Evolutionary conservation across 345 rosid genomes (phyloP), one percentile per base, ranked within the genome.

Genomic region (Luvunga scandens): DNA sequence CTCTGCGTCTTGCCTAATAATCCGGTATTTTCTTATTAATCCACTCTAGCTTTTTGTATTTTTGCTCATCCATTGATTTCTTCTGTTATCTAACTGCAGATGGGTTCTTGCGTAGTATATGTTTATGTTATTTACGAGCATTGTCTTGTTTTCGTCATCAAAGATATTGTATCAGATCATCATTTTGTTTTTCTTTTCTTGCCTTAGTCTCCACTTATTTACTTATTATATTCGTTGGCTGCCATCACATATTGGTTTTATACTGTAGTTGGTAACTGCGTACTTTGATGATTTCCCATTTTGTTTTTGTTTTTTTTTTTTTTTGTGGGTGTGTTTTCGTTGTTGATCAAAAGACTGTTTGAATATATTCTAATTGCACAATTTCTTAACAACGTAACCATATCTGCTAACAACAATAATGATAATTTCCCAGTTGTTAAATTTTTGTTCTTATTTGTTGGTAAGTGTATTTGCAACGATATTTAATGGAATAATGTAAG

Each of bases 1-100:
- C 78, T 79, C 91, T 65, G 78, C 87, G 76, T 88, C 83, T 63
- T 78, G 77, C 80, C 60, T 4, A 60, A 60, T 61, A 77, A 80
- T 65, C 79, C 65, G 84, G 89, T 86, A 80, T 45, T 19, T 66
- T 24, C 2, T 22, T 56, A 1, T 12, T 14, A 69, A 60, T 45
- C 53, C 19, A 27, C 59, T 6, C 25, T 38, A 4, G 0, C 50
- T 1, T 53, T 18, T 53, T 53, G 22, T 38, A 36, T 30, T 45
- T 18, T 7, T 45, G 12, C 2, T n/a, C 30, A 7, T 66, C 36
- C 8, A 8, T 50, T 27, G 27, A 21, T 66, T 66, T 56, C 38
- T 70, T 48, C 21, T 34, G 45, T 38, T 18, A 10, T 30, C n/a
- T 45, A 4, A 16, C 66, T 71, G 24, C 72, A 36, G 45, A 42